Evolutionary conservation across 1,284 basidiomycete genomes (phyloP), one percentile per base, ranked within the genome.

Genomic region (Ceratobasidium sp.): DNA sequence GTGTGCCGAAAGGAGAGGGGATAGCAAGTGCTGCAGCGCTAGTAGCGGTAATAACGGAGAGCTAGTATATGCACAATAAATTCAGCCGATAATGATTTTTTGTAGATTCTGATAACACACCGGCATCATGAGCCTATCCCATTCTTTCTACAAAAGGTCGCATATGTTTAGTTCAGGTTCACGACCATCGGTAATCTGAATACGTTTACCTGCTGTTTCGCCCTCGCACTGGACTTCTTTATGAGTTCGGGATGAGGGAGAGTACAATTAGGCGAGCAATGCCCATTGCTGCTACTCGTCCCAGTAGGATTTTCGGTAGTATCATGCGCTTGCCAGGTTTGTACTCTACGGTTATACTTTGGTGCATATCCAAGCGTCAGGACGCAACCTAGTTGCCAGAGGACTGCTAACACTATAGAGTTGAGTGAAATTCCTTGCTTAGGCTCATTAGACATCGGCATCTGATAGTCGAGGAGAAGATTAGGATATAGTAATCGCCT

Each of bases 11-110:
- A 6, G 73, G 73, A 46, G 73, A 77, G n/a, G 73, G 73, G 33
- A 77, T 77, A n/a, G 73, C 73, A 15, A 77, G 63, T n/a, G 73
- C 73, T n/a, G 73, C 73, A 18, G 73, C 73, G 42, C 73, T 77
- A 23, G 73, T 77, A 33, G 69, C 69, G 10, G 69, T 71, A 9
- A 71, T 71, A 28, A 71, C 69, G 7, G 69, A 71, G 10, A 71
- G 23, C 69, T 71, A 46, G 10, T 23, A 28, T 12, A 33, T 13
- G 40, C 3, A n/a, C 4, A 2, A 10, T 68, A 5, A 68, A 15
- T 68, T 71, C 58, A 42, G 20, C 9, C 13, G 13, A 3, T 39
- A n/a, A 4, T 56, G 53, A 33, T 33, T 33, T 33, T 33, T 10
- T 51, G 18, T 9, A 44, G 23, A 6, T 40, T 23, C 10, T 39